These are phyloP conservation scores for Phytophthora constricta DNA, from an alignment of 352 stramenopile genomes.

Conservation along the genomic window DNA sequence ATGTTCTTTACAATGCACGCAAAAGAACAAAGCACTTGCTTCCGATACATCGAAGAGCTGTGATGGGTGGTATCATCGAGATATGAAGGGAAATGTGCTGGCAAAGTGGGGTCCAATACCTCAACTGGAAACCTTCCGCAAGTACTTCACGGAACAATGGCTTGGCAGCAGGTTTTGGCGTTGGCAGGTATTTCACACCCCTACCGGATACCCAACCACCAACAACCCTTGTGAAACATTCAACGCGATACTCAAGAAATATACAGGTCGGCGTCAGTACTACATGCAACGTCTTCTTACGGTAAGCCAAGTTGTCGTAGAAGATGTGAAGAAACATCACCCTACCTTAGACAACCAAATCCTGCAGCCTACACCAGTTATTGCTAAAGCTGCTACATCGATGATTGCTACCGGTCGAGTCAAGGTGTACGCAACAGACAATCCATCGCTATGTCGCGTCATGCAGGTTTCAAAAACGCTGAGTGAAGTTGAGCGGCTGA, in stretches of 20 bases:
- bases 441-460: neutral
- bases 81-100: neutral
- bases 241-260: neutral
- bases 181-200: neutral
- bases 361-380: no score
- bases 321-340: neutral
- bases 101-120: neutral
- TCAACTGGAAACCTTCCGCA: neutral
- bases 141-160: neutral
- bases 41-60: neutral
- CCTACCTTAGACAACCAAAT: no score
- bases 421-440: neutral
- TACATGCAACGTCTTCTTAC: neutral
- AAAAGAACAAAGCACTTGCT: neutral
- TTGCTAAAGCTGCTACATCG: no score
- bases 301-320: neutral
- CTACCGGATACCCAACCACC: neutral
- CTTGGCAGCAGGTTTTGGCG: neutral
- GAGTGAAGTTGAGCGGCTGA: neutral
- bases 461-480: neutral
- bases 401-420: neutral
- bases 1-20: conserved; percentile 6
- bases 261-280: neutral
- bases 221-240: neutral
- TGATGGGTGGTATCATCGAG: neutral